phyloP scores from a whole-genome alignment of 345 rosid species.

The Eutrema japonicum region DNA sequence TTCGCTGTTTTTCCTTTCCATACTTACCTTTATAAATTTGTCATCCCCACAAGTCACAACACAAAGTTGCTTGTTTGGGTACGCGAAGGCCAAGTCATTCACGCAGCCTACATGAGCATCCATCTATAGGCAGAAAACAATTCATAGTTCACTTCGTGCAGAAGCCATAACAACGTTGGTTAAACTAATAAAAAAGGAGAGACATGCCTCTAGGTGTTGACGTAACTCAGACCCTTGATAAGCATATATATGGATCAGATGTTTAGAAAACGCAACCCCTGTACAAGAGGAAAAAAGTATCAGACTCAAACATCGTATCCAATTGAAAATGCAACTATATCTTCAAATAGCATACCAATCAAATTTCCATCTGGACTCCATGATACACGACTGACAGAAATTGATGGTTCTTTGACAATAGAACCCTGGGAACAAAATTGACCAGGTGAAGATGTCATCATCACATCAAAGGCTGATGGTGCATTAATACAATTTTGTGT shows the following conservation, averaged over 20 bases:
- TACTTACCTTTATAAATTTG: slow-evolving; percentile 65
- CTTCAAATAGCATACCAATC: slow-evolving; percentile 51
- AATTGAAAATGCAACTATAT: slow-evolving; percentile 16
- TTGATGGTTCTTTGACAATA: slow-evolving; percentile 50
- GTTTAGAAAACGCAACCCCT: slow-evolving; percentile 79
- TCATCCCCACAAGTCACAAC: slow-evolving; percentile 88
- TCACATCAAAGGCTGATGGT: slow-evolving; percentile 8
- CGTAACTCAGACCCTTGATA: slow-evolving; percentile 63
- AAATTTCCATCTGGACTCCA: slow-evolving; percentile 80
- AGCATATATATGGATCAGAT: slow-evolving; percentile 69
- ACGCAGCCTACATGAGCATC: slow-evolving; percentile 81
- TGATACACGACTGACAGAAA: slow-evolving; percentile 64
- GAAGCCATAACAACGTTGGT: slow-evolving; percentile 3
- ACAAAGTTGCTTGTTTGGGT: slow-evolving; percentile 52
- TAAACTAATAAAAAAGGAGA: neutral
- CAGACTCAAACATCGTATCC: slow-evolving; percentile 32
- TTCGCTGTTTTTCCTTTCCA: slow-evolving; percentile 6
- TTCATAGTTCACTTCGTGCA: slow-evolving; percentile 25
- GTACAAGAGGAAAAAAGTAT: slow-evolving; percentile 31
- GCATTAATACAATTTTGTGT: slow-evolving; percentile 12
- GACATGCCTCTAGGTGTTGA: slow-evolving; percentile 67
- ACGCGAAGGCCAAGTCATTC: slow-evolving; percentile 74
- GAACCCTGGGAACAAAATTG: slow-evolving; percentile 48
- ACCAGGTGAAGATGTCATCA: slow-evolving; percentile 4
- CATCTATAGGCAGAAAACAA: slow-evolving; percentile 48